Base-by-base conservation (phyloP, 805 yeast species). In the Sugiyamaella qingdaonensis region DNA sequence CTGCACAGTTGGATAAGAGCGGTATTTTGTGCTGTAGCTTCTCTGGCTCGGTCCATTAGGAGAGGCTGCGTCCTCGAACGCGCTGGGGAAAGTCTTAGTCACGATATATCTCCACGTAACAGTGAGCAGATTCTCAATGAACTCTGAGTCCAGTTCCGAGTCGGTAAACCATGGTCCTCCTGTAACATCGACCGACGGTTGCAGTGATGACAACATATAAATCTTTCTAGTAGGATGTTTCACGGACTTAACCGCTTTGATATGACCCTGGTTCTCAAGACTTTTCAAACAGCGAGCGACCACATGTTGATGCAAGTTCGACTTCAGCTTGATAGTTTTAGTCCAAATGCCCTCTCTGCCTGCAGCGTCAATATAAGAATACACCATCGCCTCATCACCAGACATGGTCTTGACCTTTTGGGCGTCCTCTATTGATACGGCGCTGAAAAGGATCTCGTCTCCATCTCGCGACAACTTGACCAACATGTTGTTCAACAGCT, bases 141-240 rank as follows among this genome's bases (percentile, higher is more conserved):
- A 94, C 68, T 92, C 98, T 2, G 89, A 83, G 66, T 94, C 99
- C 53, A 94, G 76, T 69, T 94, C 98, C 34, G 91, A 83, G 66
- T 94, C 99, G 0, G 97, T 90, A 66, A 91, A 94, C 99, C 99
- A 94, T 2, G 98, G 98, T 4, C 99, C 99, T 58, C 99, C 99
- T 0, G 98, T 94, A 36, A 94, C 94, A 60, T 92, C 98, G 32
- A 88, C 84, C 2, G 95, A 86, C 4, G 99, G 99, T 66, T 90
- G 96, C 59, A 94, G 73, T 64, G 88, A 84, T 67, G 91, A 92
- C 51, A 94, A 76, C 98, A 94, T 94, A 70, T 92, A 95, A 33
- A 94, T 92, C 65, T 94, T 94, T 59, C 99, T 78, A 1, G 97
- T 92, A 11, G 98, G 97, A 68, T 80, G 84, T 64, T 73, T 92